Evolutionary conservation across 2,329 filamentous ascomycete genomes (phyloP), one percentile per base, ranked within the genome.

Genomic region (Lizonia empirigonia): DNA sequence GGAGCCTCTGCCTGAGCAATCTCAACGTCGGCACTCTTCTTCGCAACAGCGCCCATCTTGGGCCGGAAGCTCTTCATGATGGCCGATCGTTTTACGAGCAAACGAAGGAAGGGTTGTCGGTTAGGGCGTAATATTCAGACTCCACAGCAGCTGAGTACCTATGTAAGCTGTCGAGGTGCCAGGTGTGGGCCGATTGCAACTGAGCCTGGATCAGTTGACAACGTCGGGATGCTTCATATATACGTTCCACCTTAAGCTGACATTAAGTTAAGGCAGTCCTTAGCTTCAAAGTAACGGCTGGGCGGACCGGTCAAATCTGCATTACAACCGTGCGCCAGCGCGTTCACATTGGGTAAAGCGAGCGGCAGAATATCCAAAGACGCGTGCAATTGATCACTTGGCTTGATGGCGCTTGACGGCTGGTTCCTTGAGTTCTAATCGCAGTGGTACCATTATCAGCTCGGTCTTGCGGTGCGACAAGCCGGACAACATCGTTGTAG

Each of bases 1-100:
- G 80, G 80, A n/a, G 78, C 77, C 57, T 81, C 78, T 45, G 77
- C 75, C 60, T 76, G 75, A 47, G 76, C 77, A 37, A 59, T 37
- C 50, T 70, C 67, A 13, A 65, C 54, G 40, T 69, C 63, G 32
- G 55, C 52, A 27, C 27, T 50, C 46, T 61, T 65, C 48, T 60
- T 61, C 38, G 55, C 49, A 45, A 53, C 55, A 19, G 59, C 60
- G 35, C 55, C 56, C 35, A 59, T 52, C 49, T 62, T 62, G 32
- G 57, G 53, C 49, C 51, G 56, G 41, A 63, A 59, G 51, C 57
- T 65, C 34, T 55, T 58, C n/a, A 44, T 68, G 42, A 30, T 53
- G 49, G 47, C 30, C 22, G 26, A 38, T 44, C 12, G 44, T 51
- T 39, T 24, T 29, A 18, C 33, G 20, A 20, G 15, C 19, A 33